Conservation (phyloP, 179 eudicot species). For the Drosera spatulata region DNA sequence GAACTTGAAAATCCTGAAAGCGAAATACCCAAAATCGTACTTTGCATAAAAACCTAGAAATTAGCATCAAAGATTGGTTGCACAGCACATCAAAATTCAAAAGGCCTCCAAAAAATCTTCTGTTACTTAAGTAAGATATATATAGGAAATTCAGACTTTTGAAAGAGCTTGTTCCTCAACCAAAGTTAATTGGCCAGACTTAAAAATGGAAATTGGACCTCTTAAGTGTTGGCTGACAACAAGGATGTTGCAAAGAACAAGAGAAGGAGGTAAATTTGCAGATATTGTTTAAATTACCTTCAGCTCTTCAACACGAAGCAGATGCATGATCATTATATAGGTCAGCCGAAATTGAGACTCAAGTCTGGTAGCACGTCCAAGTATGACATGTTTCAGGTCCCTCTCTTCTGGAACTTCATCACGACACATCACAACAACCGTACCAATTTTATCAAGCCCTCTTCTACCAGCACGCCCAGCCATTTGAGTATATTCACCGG, state of each 20-base stretch:
- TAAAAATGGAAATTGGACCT: no score
- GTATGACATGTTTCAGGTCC: conserved; percentile 62
- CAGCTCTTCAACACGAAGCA: conserved; percentile 93
- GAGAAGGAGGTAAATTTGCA: neutral
- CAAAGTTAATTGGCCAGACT: no score
- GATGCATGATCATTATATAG: conserved; percentile 93
- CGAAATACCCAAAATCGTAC: no score
- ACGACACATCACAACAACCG: conserved; percentile 87
- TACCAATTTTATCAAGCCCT: conserved; percentile 95
- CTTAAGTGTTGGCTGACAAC: neutral
- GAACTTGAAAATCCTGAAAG: no score
- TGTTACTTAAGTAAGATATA: no score
- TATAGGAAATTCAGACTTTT: no score
- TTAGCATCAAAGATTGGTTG: no score
- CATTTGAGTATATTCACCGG: conserved; percentile 99
- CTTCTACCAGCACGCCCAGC: conserved; percentile 99
- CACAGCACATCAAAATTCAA: no score
- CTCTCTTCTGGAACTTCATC: conserved; percentile 89
- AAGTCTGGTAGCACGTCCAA: conserved; percentile 91
- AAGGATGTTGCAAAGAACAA: neutral
- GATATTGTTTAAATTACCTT: conserved; percentile 36
- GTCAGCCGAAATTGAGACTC: conserved; percentile 98
- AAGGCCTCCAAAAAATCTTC: no score
- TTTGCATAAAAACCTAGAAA: no score
- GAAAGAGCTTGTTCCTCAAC: no score